These are phyloP conservation scores for Brassica hybrid DNA, from an alignment of 441 rosid species.

Conservation along the genomic window DNA sequence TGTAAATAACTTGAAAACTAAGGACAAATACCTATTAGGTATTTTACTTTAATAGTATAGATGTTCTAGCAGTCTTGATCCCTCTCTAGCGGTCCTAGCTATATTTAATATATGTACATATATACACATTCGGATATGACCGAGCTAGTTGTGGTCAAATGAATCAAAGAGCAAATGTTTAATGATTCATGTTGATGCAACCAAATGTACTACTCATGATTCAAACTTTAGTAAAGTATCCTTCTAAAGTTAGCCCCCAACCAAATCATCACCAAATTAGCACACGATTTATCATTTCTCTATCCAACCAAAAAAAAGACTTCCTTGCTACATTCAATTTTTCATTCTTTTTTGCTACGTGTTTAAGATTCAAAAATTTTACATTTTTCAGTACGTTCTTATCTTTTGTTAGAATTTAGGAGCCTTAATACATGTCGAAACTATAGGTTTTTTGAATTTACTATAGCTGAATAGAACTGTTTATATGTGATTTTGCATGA, in stretches of 20 bases:
- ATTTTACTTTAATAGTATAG: too few relatives aligned
- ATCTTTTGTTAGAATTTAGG: neutral
- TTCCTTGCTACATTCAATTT: conserved; percentile 9
- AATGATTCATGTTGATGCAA: conserved; percentile 36
- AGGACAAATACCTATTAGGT: too few relatives aligned
- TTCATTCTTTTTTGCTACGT: conserved; percentile 24
- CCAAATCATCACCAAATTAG: conserved; percentile 48
- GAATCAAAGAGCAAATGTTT: conserved; percentile 26
- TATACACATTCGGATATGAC: conserved; percentile 23
- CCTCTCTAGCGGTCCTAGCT: neutral
- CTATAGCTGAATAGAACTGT: neutral
- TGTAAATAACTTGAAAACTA: too few relatives aligned
- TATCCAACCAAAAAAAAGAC: conserved; percentile 37
- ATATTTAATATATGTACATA: neutral
- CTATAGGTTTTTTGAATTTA: neutral
- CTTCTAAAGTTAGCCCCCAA: conserved; percentile 45
- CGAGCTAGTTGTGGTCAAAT: conserved; percentile 39
- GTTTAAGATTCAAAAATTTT: neutral
- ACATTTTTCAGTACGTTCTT: neutral
- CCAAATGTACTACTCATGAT: conserved; percentile 39
- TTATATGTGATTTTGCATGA: neutral
- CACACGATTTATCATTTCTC: conserved; percentile 45
- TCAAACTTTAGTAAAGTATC: conserved; percentile 38
- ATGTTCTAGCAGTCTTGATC: conserved; percentile 7
- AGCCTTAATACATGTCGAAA: neutral